A percentile compares a stretch with the other conserved stretches of the same genome.
These are phyloP conservation scores for Xylaria cubensis DNA, from an alignment of 495 filamentous ascomycete genomes.

Conservation along the genomic window DNA sequence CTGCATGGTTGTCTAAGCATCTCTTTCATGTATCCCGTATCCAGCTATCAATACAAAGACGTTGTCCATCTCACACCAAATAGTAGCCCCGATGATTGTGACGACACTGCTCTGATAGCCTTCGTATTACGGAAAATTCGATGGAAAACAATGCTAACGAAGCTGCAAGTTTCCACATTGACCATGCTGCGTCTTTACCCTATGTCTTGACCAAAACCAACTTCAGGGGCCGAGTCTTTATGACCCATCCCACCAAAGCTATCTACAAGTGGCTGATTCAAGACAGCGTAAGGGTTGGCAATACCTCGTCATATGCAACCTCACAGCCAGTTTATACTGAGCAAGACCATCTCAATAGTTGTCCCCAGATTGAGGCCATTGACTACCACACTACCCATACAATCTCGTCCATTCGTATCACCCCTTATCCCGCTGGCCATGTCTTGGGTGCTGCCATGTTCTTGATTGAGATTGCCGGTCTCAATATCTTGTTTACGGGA, in stretches of 20 bases:
- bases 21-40: constrained; percentile 36
- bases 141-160: constrained; percentile 38
- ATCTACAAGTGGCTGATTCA: constrained; percentile 99
- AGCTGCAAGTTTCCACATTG: constrained; percentile 84
- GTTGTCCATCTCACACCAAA: constrained; percentile 33
- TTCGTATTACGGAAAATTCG: constrained; percentile 22
- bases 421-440: constrained; percentile 94
- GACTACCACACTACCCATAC: constrained; percentile 98
- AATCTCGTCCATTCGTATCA: constrained; percentile 93
- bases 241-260: constrained; percentile 98
- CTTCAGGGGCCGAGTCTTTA: constrained; percentile 95
- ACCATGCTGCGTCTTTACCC: constrained; percentile 94
- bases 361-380: constrained; percentile 93
- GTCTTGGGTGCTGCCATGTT: constrained; percentile 99
- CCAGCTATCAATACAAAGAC: constrained; percentile 43
- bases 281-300: constrained; percentile 88
- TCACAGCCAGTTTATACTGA: constrained; percentile 87
- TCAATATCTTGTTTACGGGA: constrained; percentile 96
- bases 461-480: constrained; percentile 90
- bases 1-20: constrained; percentile 22
- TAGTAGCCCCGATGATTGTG: constrained; percentile 32
- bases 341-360: constrained; percentile 89
- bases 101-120: constrained; percentile 29
- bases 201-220: constrained; percentile 98
- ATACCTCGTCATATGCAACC: constrained; percentile 77